These are phyloP conservation scores for Hanseniaspora opuntiae DNA, from an alignment of 805 yeast genomes.

Conservation along the genomic window DNA sequence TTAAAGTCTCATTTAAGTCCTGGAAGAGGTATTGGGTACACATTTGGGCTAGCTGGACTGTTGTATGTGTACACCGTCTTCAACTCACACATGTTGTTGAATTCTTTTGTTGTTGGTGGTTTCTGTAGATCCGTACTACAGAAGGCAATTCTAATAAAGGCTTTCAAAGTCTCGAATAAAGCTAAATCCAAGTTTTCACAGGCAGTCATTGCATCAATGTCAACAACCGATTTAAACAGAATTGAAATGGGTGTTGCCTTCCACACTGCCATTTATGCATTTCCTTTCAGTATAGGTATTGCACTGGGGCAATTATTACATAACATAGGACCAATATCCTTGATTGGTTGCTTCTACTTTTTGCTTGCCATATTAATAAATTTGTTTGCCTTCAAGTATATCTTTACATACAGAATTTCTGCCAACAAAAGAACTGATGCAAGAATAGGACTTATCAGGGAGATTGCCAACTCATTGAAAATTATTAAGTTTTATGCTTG, in stretches of 20 bases:
- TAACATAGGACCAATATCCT: conserved; percentile 54
- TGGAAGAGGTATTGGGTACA: conserved; percentile 50
- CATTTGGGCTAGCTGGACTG: conserved; percentile 39
- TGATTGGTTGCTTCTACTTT: conserved; percentile 48
- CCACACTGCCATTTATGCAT: conserved; percentile 37
- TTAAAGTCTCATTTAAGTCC: conserved; percentile 29
- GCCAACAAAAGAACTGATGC: conserved; percentile 47
- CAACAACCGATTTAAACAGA: conserved; percentile 66
- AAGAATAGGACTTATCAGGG: conserved; percentile 46
- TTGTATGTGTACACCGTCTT: conserved; percentile 29
- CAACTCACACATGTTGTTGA: conserved; percentile 40
- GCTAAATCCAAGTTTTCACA: conserved; percentile 43
- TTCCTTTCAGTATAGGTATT: conserved; percentile 45
- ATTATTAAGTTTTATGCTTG: conserved; percentile 71
- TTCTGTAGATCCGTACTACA: conserved; percentile 52
- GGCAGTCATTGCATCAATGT: conserved; percentile 54
- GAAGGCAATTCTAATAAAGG: conserved; percentile 50
- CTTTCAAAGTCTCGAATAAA: conserved; percentile 41
- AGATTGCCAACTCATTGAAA: conserved; percentile 44
- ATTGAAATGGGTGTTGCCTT: conserved; percentile 56
- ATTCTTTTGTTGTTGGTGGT: conserved; percentile 49
- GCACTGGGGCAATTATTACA: conserved; percentile 44
- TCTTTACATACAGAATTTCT: conserved; percentile 32
- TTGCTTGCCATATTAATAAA: conserved; percentile 30
- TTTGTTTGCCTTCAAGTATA: conserved; percentile 32